These are phyloP conservation scores for Cystobasidium pallidum DNA, from an alignment of 1,284 basidiomycete species.

Conservation along the genomic window DNA sequence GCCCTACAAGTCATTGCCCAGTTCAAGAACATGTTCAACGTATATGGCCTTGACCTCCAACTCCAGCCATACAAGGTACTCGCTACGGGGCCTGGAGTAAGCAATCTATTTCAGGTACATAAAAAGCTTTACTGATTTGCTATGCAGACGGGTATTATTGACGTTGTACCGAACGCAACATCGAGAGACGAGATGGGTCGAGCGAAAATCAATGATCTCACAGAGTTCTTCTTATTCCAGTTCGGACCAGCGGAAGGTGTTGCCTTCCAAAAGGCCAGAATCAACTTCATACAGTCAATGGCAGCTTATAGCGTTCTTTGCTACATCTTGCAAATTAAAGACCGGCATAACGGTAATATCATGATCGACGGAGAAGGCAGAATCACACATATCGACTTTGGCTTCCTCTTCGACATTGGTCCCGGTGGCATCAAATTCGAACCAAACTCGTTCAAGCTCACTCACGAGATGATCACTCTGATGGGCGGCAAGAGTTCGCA, in stretches of 20 bases:
- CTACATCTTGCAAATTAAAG: conserved; percentile 96
- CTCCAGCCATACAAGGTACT: conserved; percentile 96
- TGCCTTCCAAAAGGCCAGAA: conserved; percentile 86
- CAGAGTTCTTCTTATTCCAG: conserved; percentile 91
- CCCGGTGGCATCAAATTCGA: conserved; percentile 89
- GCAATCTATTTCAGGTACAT: conserved; percentile 54
- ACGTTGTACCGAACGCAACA: conserved; percentile 96
- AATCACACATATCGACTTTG: conserved; percentile 95
- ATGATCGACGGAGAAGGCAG: conserved; percentile 98
- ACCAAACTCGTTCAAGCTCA: conserved; percentile 95
- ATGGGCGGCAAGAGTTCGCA: conserved; percentile 95
- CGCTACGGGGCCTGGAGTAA: conserved; percentile 90
- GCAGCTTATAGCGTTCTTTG: conserved; percentile 99
- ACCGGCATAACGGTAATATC: conserved; percentile 97
- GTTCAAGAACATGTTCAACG: conserved; percentile 97
- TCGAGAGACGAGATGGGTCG: conserved; percentile 99
- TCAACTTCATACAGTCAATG: conserved; percentile 99
- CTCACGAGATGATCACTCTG: conserved; percentile 94
- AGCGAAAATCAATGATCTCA: conserved; percentile 94
- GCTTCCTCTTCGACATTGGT: conserved; percentile 95
- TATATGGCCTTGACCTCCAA: conserved; percentile 85
- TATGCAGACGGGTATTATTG: conserved; percentile 89
- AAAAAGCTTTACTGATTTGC: conserved; percentile 2
- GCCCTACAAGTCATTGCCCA: conserved; percentile 97
- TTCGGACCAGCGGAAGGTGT: conserved; percentile 88